Percentiles rank a stretch among this genome's conserved stretches.
Conservation (phyloP, 2,329 filamentous ascomycete species). For the Penicillium janthinellum region DNA sequence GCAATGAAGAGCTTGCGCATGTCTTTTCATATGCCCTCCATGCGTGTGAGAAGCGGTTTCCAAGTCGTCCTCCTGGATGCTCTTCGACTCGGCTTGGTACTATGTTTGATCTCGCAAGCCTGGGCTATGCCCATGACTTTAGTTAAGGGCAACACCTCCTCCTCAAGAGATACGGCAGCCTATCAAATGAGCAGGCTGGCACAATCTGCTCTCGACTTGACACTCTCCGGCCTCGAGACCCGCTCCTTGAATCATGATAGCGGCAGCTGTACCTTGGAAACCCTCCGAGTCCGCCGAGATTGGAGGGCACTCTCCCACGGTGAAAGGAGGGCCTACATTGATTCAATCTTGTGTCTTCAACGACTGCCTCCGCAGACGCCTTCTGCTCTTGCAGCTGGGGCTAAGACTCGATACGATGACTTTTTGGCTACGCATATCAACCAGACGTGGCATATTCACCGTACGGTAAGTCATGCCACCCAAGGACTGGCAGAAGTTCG, state of each 20-base stretch:
- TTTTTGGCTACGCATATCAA: conserved; percentile 55
- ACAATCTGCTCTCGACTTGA: conserved; percentile 17
- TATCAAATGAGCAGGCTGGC: conserved; percentile 20
- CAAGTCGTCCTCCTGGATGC: background rate
- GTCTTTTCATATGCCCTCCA: background rate
- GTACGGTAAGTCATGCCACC: conserved; percentile 24
- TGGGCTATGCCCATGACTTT: conserved; percentile 17
- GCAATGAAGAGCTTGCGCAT: background rate
- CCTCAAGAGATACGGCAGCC: conserved; percentile 11
- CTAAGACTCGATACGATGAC: conserved; percentile 54
- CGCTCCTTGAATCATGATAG: conserved; percentile 6
- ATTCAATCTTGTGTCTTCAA: conserved; percentile 51
- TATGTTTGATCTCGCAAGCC: conserved; percentile 13
- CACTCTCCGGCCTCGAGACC: conserved; percentile 8
- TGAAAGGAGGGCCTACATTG: conserved; percentile 47
- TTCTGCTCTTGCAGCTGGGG: conserved; percentile 43
- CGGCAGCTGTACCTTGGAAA: conserved; percentile 16
- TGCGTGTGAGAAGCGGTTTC: background rate
- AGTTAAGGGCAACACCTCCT: conserved; percentile 5
- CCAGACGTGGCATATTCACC: conserved; percentile 50
- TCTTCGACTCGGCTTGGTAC: background rate
- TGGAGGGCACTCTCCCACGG: conserved; percentile 35
- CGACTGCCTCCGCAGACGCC: conserved; percentile 41
- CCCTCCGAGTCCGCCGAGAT: conserved; percentile 28
- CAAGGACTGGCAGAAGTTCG: background rate